These are phyloP conservation scores for Brassica juncea DNA, from an alignment of 345 rosid genomes.

Conservation along the genomic window DNA sequence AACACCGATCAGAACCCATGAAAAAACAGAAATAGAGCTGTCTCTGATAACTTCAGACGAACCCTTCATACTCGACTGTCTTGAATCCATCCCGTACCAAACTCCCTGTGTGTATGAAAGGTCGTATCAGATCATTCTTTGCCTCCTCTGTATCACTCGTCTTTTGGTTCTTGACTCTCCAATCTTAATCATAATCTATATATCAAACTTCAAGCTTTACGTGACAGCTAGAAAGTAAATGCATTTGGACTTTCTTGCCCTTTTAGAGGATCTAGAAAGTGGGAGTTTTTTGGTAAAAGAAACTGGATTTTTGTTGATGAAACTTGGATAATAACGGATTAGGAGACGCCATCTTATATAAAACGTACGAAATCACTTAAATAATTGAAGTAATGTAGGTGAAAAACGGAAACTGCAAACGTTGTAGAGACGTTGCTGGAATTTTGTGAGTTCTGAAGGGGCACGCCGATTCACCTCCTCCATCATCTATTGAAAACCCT, in stretches of 20 bases:
- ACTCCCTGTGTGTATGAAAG: conserved; percentile 90
- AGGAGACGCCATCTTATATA: neutral
- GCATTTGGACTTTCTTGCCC: too few relatives aligned
- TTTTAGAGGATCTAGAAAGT: neutral
- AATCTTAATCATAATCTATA: neutral
- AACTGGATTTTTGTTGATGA: neutral
- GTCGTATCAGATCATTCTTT: conserved; percentile 77
- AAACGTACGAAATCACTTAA: neutral
- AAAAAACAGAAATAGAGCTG: conserved; percentile 81
- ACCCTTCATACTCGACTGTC: conserved; percentile 89
- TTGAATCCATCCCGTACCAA: conserved; percentile 93
- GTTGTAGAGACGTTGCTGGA: neutral
- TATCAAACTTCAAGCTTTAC: conserved; percentile 1
- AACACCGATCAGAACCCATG: conserved; percentile 90
- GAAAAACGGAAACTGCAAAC: neutral
- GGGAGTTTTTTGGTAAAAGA: too few relatives aligned
- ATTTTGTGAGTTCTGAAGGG: neutral
- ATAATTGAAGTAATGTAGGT: neutral
- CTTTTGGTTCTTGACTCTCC: neutral
- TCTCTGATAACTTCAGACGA: conserved; percentile 82
- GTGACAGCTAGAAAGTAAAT: too few relatives aligned
- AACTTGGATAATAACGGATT: neutral
- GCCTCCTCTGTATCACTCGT: conserved; percentile 89
- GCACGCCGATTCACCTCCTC: neutral
- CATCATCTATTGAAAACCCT: neutral